Conservation (phyloP, 2,329 filamentous ascomycete genomes). For the Phyllosticta ampelicida region DNA sequence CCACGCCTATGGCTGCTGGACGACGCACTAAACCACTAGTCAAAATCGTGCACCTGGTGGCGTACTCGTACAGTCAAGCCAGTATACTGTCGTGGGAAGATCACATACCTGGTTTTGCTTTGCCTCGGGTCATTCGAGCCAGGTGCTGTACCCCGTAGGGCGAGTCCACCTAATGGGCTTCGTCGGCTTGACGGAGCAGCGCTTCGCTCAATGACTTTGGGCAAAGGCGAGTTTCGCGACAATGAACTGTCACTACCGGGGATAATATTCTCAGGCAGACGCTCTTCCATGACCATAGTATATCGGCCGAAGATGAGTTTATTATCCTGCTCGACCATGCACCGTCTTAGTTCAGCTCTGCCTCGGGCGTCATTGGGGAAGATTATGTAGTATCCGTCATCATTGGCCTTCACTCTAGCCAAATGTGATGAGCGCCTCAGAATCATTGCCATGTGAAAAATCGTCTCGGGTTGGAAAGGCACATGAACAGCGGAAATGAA, state of each 20-base stretch:
- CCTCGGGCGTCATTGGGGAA: background rate
- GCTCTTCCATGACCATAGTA: background rate
- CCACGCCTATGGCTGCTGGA: background rate
- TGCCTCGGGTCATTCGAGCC: too few relatives aligned
- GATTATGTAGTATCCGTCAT: constrained; percentile 2
- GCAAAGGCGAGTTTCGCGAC: too few relatives aligned
- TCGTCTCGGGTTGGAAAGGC: background rate
- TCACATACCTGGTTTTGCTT: too few relatives aligned
- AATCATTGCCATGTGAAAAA: background rate
- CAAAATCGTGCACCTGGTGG: too few relatives aligned
- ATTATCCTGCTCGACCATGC: background rate
- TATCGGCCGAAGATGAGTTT: background rate
- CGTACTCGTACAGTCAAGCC: too few relatives aligned
- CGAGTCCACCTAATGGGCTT: too few relatives aligned
- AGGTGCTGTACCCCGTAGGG: too few relatives aligned
- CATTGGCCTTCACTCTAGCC: background rate
- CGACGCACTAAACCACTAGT: too few relatives aligned
- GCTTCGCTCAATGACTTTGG: too few relatives aligned
- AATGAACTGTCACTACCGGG: too few relatives aligned
- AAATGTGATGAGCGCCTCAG: background rate
- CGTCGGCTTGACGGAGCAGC: background rate
- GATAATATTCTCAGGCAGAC: background rate
- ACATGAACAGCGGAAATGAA: constrained; percentile 2
- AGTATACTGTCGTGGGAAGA: too few relatives aligned
- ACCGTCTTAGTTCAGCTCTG: background rate